Percentiles rank a stretch among this genome's conserved stretches.
Conservation (phyloP, 495 filamentous ascomycete genomes). For the Astrothelium macrocarpum region DNA sequence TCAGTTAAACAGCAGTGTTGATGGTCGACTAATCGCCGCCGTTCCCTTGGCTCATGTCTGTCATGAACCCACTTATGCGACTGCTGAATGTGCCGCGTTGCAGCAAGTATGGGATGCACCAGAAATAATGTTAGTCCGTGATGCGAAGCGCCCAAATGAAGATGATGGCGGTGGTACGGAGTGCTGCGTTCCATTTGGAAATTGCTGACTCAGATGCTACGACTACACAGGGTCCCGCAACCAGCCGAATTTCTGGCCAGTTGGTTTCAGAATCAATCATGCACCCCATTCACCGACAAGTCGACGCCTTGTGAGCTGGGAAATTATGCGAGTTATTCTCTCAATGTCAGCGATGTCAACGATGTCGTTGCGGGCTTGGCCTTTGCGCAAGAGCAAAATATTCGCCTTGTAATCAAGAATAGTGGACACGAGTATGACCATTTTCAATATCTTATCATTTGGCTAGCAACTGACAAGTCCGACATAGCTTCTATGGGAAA, state of each 20-base stretch:
- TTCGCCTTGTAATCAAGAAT: conserved; percentile 23
- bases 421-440: conserved; percentile 29
- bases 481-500: conserved; percentile 6
- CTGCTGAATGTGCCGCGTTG: background rate
- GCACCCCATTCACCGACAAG: background rate
- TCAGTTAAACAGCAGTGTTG: conserved; percentile 36
- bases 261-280: background rate
- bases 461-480: background rate
- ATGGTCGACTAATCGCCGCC: conserved; percentile 43
- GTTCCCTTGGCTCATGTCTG: conserved; percentile 36
- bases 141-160: no score
- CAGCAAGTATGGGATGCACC: background rate
- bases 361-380: background rate
- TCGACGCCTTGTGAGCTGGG: background rate
- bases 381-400: conserved; percentile 19
- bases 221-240: background rate
- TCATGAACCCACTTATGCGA: conserved; percentile 6
- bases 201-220: no score
- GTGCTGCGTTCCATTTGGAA: no score
- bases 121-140: background rate
- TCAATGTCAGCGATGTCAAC: background rate
- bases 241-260: background rate
- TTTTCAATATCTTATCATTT: background rate
- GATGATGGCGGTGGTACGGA: no score
- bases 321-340: background rate